phyloP scores from a whole-genome alignment of 768 basidiomycete species.

The Pulveroboletus ravenelii region DNA sequence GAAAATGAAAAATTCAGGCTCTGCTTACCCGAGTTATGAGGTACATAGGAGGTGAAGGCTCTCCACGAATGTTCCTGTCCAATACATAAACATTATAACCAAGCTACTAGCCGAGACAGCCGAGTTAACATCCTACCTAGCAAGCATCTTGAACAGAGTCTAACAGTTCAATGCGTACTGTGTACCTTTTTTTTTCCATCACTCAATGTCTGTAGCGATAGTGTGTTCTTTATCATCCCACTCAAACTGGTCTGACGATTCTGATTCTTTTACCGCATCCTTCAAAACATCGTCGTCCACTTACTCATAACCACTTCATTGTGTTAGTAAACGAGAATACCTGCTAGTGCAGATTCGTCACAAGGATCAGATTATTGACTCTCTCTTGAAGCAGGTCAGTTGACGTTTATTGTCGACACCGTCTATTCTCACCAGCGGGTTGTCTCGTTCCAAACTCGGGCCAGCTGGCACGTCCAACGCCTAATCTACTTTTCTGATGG shows the following conservation, averaged over 20 bases:
- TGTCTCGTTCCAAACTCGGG: too few species aligned
- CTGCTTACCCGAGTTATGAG: too few species aligned
- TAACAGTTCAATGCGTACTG: not conserved
- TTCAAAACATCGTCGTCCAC: conserved; percentile 37
- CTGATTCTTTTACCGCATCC: conserved; percentile 28
- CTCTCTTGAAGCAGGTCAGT: conserved; percentile 73
- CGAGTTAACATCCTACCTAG: too few species aligned
- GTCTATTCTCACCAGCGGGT: not conserved
- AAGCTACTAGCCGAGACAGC: too few species aligned
- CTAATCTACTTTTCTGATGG: not conserved
- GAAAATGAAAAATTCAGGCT: too few species aligned
- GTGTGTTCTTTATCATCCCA: conserved; percentile 16
- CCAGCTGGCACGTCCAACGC: not conserved
- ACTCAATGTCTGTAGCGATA: conserved; percentile 3
- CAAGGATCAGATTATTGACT: conserved; percentile 84
- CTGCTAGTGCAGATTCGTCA: conserved; percentile 81
- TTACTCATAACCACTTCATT: conserved; percentile 25
- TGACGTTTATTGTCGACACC: not conserved
- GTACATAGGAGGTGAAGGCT: too few species aligned
- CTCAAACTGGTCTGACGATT: conserved; percentile 20
- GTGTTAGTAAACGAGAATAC: conserved; percentile 76
- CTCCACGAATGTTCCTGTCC: too few species aligned
- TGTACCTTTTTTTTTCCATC: not conserved
- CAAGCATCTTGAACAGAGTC: too few species aligned
- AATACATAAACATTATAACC: too few species aligned